Evolutionary conservation across 257 asterid genomes (phyloP).

Genomic region (Mitragyna speciosa): DNA sequence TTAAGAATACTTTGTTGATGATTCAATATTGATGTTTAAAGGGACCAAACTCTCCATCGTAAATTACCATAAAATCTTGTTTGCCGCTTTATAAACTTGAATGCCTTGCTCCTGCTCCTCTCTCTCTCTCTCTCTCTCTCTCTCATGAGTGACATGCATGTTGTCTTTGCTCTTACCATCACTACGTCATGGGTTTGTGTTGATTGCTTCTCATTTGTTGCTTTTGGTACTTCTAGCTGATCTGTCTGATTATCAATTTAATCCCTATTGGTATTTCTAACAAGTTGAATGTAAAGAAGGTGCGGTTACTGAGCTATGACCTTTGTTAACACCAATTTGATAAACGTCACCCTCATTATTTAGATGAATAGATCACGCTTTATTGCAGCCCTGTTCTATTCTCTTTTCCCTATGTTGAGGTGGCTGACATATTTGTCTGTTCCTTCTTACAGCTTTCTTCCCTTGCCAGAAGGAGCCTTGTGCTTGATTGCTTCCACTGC

Average conservation of each 20-base stretch:
- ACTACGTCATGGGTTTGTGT: too few relatives aligned
- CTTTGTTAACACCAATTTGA: background rate
- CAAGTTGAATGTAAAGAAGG: background rate
- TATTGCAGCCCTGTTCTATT: background rate
- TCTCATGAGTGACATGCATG: background rate
- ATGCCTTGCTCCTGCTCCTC: background rate
- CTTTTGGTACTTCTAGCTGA: background rate
- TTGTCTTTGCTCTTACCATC: background rate
- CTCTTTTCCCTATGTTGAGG: background rate
- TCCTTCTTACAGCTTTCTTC: slow-evolving; percentile 58
- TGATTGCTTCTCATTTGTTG: background rate
- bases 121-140: background rate
- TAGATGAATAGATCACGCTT: background rate
- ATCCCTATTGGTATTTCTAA: background rate
- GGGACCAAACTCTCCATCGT: background rate
- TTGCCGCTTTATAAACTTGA: background rate
- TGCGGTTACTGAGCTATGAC: background rate
- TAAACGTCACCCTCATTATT: background rate
- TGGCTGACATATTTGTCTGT: slow-evolving; percentile 13
- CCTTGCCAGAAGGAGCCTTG: slow-evolving; percentile 76
- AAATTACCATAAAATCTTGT: background rate
- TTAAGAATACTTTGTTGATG: background rate
- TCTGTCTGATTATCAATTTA: background rate
- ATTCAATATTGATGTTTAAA: background rate
- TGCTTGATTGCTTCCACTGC: slow-evolving; percentile 75